Evolutionary conservation across 331 rosid genomes (phyloP), one percentile per base, ranked within the genome.

Genomic region (Quercus lobata): DNA sequence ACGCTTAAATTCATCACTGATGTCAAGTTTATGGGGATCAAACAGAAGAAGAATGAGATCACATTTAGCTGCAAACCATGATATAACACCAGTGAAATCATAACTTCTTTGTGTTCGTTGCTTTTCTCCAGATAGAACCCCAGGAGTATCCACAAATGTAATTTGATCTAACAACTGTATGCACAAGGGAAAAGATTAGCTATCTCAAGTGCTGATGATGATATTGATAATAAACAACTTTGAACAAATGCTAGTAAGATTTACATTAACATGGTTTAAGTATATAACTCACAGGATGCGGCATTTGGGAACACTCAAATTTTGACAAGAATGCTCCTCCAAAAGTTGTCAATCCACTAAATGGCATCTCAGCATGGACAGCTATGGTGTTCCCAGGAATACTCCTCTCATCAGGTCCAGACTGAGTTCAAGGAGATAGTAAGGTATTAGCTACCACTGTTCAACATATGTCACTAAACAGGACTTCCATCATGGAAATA

Each of bases 351-450:
- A 96, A 61, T 44, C 97, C 94, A 77, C 92, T 49, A 74, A 89
- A 96, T 80, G 99, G 99, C 99, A 93, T 90, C 30, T 93, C 94
- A 35, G 99, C 99, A 72, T 93, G 89, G 86, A 96, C 99, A 44
- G 92, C 99, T 6, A 93, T 81, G 8, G 97, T 96, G 86, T 96
- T 93, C 73, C 99, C 98, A n/a, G 98, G 99, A 84, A 93, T 82
- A 82, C 96, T 96, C 82, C 99, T 91, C 87, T 93, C 98, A 80
- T 96, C 99, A 11, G 97, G 91, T 78, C 99, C 99, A 71, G 96
- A 89, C 99, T 96, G 78, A 22, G 25, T 61, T 85, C 55, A 74
- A 78, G 58, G 68, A 53, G 35, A 75, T 22, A 62, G n/a, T 25
- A 61, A n/a, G 55, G 18, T 68, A 72, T 70, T 78, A 49, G 34